Conservation (phyloP, 208 protist genomes). For the Tritrichomonas musculus region DNA sequence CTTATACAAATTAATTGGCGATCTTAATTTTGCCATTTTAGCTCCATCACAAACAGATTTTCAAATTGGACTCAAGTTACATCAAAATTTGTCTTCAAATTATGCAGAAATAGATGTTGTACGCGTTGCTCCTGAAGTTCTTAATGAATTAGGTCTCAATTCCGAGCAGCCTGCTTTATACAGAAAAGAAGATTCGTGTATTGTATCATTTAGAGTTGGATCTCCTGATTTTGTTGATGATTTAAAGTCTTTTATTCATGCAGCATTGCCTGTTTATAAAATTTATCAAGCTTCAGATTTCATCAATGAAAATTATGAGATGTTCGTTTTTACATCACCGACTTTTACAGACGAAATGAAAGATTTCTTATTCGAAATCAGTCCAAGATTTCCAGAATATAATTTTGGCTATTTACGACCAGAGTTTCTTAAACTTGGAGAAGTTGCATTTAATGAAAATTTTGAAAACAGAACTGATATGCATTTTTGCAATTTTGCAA, state of each 20-base stretch:
- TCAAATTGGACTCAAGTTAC: background rate
- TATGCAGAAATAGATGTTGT: background rate
- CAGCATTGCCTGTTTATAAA: background rate
- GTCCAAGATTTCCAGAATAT: too few relatives aligned
- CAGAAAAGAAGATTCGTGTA: background rate
- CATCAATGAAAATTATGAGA: too few relatives aligned
- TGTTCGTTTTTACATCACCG: background rate
- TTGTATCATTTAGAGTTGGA: background rate
- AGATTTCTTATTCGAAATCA: background rate
- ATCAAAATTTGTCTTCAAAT: background rate
- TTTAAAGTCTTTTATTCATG: background rate
- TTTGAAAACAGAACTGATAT: background rate
- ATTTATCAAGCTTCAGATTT: background rate
- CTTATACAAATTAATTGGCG: background rate
- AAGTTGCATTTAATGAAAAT: background rate
- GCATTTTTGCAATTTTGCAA: background rate
- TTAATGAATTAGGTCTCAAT: background rate
- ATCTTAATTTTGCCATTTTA: background rate
- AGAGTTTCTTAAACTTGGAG: background rate
- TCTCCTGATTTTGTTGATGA: too few relatives aligned
- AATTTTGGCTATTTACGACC: background rate
- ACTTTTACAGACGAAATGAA: background rate
- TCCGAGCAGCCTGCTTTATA: background rate
- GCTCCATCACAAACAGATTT: background rate
- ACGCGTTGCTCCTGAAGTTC: background rate